Percentiles rank a stretch among this genome's conserved stretches.
phyloP scores from a whole-genome alignment of 1,284 basidiomycete species.

The Puccinia hordei region DNA sequence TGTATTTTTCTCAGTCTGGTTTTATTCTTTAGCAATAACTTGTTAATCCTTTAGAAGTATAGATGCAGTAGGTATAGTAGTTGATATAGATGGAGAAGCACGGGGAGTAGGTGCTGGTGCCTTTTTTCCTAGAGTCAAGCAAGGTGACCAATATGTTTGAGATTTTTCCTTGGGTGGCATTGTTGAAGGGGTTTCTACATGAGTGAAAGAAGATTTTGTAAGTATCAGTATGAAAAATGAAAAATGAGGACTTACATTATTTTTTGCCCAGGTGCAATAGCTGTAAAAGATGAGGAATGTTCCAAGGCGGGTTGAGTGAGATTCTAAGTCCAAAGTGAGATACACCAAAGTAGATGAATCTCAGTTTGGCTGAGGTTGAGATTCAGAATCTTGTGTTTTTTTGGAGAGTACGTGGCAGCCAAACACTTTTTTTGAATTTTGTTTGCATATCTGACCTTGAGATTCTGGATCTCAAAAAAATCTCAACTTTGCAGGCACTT shows the following conservation, averaged over 20 bases:
- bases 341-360: slow-evolving; percentile 1
- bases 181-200: neutral
- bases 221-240: too few species aligned
- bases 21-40: too few species aligned
- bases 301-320: neutral
- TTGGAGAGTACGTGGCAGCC: neutral
- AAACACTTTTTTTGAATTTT: neutral
- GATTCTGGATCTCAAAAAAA: slow-evolving; percentile 1
- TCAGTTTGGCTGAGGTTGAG: neutral
- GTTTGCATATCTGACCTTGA: neutral
- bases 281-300: neutral
- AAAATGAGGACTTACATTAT: neutral
- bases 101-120: neutral
- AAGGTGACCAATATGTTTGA: neutral
- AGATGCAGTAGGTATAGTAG: too few species aligned
- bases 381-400: neutral
- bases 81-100: neutral
- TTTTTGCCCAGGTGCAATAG: neutral
- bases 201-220: neutral
- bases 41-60: too few species aligned
- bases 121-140: too few species aligned
- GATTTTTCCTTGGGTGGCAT: slow-evolving; percentile 6
- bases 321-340: neutral
- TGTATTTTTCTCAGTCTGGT: too few species aligned
- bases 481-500: neutral